Percentiles rank a stretch among this genome's conserved stretches.
These are phyloP conservation scores for Sporothrix inflata DNA, from an alignment of 2,329 filamentous ascomycete species.

Conservation along the genomic window DNA sequence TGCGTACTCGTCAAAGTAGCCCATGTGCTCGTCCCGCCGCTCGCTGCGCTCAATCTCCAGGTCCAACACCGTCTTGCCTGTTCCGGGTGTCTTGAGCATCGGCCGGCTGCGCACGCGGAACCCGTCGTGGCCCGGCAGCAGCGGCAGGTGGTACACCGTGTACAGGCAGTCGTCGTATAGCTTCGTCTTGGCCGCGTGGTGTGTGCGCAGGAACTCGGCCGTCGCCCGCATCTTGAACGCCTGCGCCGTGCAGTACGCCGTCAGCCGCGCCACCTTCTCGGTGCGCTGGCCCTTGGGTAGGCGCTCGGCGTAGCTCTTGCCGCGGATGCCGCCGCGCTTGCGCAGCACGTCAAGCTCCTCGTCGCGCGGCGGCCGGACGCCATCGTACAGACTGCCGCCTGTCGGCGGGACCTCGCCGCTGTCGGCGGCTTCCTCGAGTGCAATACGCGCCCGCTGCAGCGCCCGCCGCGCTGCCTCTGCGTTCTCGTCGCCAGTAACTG, in stretches of 20 bases:
- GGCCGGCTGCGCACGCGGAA: slow-evolving; percentile 89
- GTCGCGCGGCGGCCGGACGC: slow-evolving; percentile 63
- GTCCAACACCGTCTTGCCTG: slow-evolving; percentile 86
- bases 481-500: slow-evolving; percentile 56
- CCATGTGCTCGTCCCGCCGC: slow-evolving; percentile 83
- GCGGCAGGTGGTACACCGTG: slow-evolving; percentile 87
- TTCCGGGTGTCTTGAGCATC: slow-evolving; percentile 85
- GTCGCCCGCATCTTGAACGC: slow-evolving; percentile 87
- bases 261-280: slow-evolving; percentile 86
- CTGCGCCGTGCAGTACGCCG: slow-evolving; percentile 94
- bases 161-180: slow-evolving; percentile 98
- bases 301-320: slow-evolving; percentile 93
- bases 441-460: slow-evolving; percentile 41
- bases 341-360: slow-evolving; percentile 68
- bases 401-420: neutral
- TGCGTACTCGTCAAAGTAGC: slow-evolving; percentile 76
- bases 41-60: slow-evolving; percentile 96
- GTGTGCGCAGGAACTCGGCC: slow-evolving; percentile 84
- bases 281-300: slow-evolving; percentile 84
- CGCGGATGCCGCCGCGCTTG: slow-evolving; percentile 62
- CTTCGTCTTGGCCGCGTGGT: slow-evolving; percentile 90
- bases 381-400: slow-evolving; percentile 28
- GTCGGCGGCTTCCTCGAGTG: slow-evolving; percentile 50
- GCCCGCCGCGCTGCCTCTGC: slow-evolving; percentile 48
- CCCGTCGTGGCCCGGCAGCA: slow-evolving; percentile 83